Conservation (phyloP, 805 yeast species). For the Lachancea mirantina region DNA sequence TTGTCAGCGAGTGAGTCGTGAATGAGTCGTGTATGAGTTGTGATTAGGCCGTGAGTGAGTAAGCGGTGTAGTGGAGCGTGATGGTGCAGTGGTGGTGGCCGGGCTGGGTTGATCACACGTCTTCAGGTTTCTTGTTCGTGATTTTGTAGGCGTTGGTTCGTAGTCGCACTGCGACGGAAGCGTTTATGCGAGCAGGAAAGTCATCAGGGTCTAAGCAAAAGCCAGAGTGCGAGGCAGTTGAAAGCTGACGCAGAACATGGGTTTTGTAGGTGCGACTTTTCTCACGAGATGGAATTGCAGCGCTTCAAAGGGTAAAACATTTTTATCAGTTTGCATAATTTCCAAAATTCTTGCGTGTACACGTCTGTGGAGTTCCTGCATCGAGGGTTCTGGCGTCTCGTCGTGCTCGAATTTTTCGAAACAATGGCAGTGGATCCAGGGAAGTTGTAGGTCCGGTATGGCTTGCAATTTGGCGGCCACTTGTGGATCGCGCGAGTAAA, state of each 20-base stretch:
- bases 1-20: no score
- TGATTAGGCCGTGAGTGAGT: no score
- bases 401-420: conserved; percentile 80
- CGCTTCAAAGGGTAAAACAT: conserved; percentile 39
- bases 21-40: no score
- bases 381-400: conserved; percentile 58
- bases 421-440: conserved; percentile 81
- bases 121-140: no score
- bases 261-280: conserved; percentile 93
- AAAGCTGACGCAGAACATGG: conserved; percentile 88
- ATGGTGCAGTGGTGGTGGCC: no score
- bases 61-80: no score
- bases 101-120: no score
- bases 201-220: no score
- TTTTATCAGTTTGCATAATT: conserved; percentile 39
- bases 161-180: no score
- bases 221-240: conserved; percentile 62
- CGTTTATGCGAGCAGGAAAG: no score
- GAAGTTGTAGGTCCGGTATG: conserved; percentile 50
- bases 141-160: no score
- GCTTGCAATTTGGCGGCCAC: conserved; percentile 27
- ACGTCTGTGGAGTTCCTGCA: conserved; percentile 60
- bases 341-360: conserved; percentile 48
- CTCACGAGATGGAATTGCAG: conserved; percentile 77
- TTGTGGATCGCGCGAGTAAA: conserved; percentile 38